A percentile compares a stretch with the other conserved stretches of the same genome.
phyloP scores from a whole-genome alignment of 2,329 filamentous ascomycete genomes.

The Nemania serpens region DNA sequence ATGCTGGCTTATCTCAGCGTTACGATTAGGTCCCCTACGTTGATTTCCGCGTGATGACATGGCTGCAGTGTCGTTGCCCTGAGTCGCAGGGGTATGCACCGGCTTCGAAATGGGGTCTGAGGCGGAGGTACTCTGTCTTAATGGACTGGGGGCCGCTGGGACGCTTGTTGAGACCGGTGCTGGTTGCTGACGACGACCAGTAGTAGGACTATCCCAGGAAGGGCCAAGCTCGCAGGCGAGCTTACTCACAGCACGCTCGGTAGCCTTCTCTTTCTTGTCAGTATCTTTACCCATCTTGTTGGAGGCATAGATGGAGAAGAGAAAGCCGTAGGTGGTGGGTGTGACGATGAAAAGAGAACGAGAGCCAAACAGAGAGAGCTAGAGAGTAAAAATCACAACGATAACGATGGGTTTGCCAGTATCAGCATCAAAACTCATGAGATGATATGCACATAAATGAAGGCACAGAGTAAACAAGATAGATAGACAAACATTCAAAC shows the following conservation, averaged over 20 bases:
- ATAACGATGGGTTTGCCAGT: background rate
- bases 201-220: slow-evolving; percentile 26
- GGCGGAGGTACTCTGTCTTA: slow-evolving; percentile 8
- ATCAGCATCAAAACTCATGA: background rate
- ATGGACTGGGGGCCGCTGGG: slow-evolving; percentile 1
- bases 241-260: slow-evolving; percentile 25
- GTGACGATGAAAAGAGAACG: background rate
- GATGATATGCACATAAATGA: background rate
- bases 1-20: slow-evolving; percentile 45
- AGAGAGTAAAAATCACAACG: background rate
- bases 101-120: background rate
- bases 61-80: background rate
- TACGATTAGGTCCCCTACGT: slow-evolving; percentile 43
- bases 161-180: background rate
- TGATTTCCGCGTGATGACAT: slow-evolving; percentile 42
- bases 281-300: slow-evolving; percentile 23
- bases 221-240: slow-evolving; percentile 30
- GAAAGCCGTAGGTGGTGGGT: background rate
- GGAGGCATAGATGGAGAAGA: background rate
- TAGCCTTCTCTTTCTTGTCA: slow-evolving; percentile 28
- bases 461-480: background rate
- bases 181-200: slow-evolving; percentile 17
- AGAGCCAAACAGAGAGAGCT: background rate
- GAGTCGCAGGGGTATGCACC: background rate
- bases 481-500: background rate